Evolutionary conservation across 202 grass and related monocot species (phyloP), one percentile per base, ranked within the genome.

Genomic region (Setaria viridis): DNA sequence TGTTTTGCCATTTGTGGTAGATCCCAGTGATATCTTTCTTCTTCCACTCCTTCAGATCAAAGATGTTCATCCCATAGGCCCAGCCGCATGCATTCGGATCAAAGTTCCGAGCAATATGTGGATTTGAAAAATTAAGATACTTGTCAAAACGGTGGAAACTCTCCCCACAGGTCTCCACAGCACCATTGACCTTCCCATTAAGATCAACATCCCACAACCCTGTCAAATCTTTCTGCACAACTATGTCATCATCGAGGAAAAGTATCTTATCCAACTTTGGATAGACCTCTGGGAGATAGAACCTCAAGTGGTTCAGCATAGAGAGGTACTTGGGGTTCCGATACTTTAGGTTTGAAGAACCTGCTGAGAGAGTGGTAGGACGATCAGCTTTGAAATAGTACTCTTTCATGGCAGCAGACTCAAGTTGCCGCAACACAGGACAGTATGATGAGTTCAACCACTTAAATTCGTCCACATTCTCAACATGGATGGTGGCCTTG

Each of bases 151-250:
- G 90, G 70, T 99, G 97, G 84, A 99, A 99, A 85, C 93, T 99
- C 90, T 96, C 85, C 39, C 97, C 92, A 70, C 97, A 99, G 32
- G 97, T 99, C 74, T 96, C 92, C 55, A 99, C 93, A 42, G 97
- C 97, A 62, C 97, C 97, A 81, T 96, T 99, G 46, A 99, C 97
- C 71, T 91, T 99, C 77, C 90, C 97, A 50, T 96, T 96, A 79
- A 99, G 89, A 89, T 99, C 87, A 82, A 99, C 93, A 89, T 87
- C 91, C 97, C 97, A 99, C 74, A 99, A 84, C 41, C 91, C 88
- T n/a, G 97, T 96, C 90, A 99, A 76, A 94, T 99, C 97, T 93
- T 99, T 99, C 90, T 99, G 97, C 75, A 99, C 97, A 83, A 99
- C 97, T 74, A 99, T 99, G 77, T 99, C 97, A 67, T 99, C 97